These are phyloP conservation scores for Turnera subulata DNA, from an alignment of 345 rosid genomes.

Conservation along the genomic window DNA sequence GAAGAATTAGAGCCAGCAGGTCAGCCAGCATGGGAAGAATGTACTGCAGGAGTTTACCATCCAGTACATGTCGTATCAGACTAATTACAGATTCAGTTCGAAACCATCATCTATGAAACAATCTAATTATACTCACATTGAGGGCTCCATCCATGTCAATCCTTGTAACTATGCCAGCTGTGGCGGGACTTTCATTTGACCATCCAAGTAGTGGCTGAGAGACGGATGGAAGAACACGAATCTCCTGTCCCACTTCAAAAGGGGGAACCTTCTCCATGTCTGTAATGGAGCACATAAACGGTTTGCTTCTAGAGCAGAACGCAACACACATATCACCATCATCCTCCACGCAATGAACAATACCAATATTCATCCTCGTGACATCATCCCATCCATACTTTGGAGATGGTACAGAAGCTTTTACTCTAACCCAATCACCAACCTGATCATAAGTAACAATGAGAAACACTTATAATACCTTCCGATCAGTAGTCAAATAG, in stretches of 20 bases:
- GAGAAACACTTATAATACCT: background rate
- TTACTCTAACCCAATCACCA: constrained; percentile 96
- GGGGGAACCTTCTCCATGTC: constrained; percentile 88
- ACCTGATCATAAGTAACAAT: constrained; percentile 47
- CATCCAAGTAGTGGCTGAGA: constrained; percentile 94
- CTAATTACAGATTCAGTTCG: no score
- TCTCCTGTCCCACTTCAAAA: constrained; percentile 87
- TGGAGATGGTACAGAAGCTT: constrained; percentile 92
- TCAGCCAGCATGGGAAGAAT: background rate
- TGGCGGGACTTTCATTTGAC: constrained; percentile 94
- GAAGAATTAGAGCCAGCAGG: background rate
- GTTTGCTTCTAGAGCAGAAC: constrained; percentile 89
- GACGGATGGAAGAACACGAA: constrained; percentile 69
- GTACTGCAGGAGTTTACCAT: background rate
- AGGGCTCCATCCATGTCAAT: constrained; percentile 97
- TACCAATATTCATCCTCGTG: constrained; percentile 70
- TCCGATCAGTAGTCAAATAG: constrained; percentile 1
- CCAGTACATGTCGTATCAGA: background rate
- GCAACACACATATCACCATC: constrained; percentile 94
- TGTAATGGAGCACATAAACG: constrained; percentile 85
- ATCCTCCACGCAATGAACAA: constrained; percentile 91
- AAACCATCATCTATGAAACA: background rate
- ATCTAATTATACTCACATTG: constrained; percentile 54
- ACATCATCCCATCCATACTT: constrained; percentile 96
- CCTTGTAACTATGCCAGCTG: constrained; percentile 75